These are phyloP conservation scores for Mycothermus thermophilus DNA, from an alignment of 495 filamentous ascomycete genomes.

Conservation along the genomic window DNA sequence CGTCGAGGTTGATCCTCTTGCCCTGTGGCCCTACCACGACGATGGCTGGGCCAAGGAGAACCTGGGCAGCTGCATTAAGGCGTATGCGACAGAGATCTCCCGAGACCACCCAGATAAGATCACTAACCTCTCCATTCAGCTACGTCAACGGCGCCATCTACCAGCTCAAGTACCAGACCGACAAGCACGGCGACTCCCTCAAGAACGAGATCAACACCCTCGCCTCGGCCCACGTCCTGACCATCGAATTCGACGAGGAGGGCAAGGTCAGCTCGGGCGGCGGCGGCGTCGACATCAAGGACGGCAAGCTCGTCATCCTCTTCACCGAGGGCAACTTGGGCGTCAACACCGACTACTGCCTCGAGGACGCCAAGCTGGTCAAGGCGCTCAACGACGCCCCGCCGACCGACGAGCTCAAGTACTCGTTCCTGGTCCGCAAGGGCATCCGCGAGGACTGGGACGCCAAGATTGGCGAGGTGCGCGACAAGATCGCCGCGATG, in stretches of 20 bases:
- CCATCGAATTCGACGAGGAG: slow-evolving; percentile 31
- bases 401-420: slow-evolving; percentile 13
- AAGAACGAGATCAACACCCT: slow-evolving; percentile 36
- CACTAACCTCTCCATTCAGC: slow-evolving; percentile 9
- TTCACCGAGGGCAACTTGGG: slow-evolving; percentile 32
- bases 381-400: slow-evolving; percentile 31
- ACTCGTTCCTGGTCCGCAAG: slow-evolving; percentile 29
- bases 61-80: slow-evolving; percentile 30
- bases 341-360: slow-evolving; percentile 28
- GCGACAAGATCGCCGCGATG: slow-evolving; percentile 22
- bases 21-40: slow-evolving; percentile 35
- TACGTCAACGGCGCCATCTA: slow-evolving; percentile 32
- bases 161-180: slow-evolving; percentile 25
- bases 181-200: slow-evolving; percentile 21
- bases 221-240: slow-evolving; percentile 29
- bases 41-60: slow-evolving; percentile 34
- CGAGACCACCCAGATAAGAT: slow-evolving; percentile 1
- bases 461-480: slow-evolving; percentile 19
- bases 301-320: slow-evolving; percentile 34
- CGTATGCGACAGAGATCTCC: no score
- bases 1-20: slow-evolving; percentile 32
- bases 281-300: slow-evolving; percentile 30
- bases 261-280: slow-evolving; percentile 24
- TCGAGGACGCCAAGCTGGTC: slow-evolving; percentile 22
- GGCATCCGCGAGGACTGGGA: slow-evolving; percentile 35